Evolutionary conservation across 2,329 filamentous ascomycete genomes (phyloP), one percentile per base, ranked within the genome.

Genomic region (Harringtonia lauricola): DNA sequence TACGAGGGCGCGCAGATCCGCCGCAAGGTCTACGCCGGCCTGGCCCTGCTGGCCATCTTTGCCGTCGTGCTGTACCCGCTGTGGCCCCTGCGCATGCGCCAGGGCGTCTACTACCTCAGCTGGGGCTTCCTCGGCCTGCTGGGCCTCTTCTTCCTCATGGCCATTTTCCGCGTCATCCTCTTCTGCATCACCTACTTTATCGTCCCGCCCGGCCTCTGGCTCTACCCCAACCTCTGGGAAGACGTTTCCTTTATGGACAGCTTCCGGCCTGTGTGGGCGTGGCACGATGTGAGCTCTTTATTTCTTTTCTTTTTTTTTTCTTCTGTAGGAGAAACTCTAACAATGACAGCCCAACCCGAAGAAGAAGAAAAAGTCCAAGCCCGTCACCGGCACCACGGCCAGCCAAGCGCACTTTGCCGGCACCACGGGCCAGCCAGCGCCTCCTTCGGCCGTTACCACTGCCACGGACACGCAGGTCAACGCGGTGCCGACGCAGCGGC

Each of bases 191-290:
- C 92, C 19, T 88, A 94, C 64, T 94, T 96, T 58, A 72, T 74
- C 15, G 72, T 79, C 1, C 70, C 89, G 4, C 92, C 92, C 3
- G 92, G 92, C 55, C 72, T 98, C n/a, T 98, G 92, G 92, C 73
- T 98, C 36, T 98, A 90, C 66, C 92, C 92, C 39, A 98, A 98
- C 59, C 68, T 98, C 18, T 98, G 95, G 70, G 92, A 98, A 62
- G 92, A 98, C 59, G 92, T 98, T 24, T 94, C 90, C 8, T 96
- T 98, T 67, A 83, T 98, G 64, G 92, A 98, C 61, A 94, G 86
- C 57, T 98, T 98, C 74, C 83, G 83, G 58, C 92, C 92, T 18
- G 66, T 95, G 7, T 98, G 92, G 90, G 92, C 87, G 47, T 98
- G 92, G 92, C 92, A 98, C 63, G 89, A 95, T 77, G 87, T 94